These are phyloP conservation scores for Cerioporus squamosus DNA, from an alignment of 1,284 basidiomycete species.

Conservation along the genomic window DNA sequence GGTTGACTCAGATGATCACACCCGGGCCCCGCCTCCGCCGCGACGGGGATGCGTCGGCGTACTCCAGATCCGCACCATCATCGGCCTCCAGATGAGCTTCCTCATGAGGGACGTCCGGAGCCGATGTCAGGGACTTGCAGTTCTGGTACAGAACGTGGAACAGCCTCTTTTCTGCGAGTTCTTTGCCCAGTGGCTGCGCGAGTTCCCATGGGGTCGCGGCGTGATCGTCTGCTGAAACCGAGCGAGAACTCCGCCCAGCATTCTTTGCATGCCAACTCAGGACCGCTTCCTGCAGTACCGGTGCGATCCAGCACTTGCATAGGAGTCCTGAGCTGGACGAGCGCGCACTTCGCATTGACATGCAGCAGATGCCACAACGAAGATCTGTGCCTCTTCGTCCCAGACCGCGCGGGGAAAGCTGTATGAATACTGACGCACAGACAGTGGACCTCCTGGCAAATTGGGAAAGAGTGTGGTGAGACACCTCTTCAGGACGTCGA, in stretches of 20 bases:
- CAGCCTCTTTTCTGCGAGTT: too few relatives aligned
- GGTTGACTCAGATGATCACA: too few relatives aligned
- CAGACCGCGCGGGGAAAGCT: conserved; percentile 9
- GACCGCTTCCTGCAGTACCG: conserved; percentile 12
- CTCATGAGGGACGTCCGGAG: too few relatives aligned
- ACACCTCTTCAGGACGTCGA: conserved; percentile 5
- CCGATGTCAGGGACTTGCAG: too few relatives aligned
- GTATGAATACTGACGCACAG: conserved; percentile 6
- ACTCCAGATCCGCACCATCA: too few relatives aligned
- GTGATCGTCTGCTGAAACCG: background rate
- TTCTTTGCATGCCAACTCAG: conserved; percentile 7
- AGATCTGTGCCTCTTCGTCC: conserved; percentile 4
- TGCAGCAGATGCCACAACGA: conserved; percentile 8
- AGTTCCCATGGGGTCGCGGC: too few relatives aligned
- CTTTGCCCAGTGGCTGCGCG: too few relatives aligned
- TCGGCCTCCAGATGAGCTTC: too few relatives aligned
- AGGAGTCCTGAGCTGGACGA: background rate
- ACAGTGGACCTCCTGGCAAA: conserved; percentile 4
- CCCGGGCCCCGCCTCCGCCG: too few relatives aligned
- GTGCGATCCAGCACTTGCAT: conserved; percentile 17
- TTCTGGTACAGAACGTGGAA: too few relatives aligned
- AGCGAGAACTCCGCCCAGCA: background rate
- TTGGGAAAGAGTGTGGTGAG: conserved; percentile 10
- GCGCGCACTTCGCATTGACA: too few relatives aligned
- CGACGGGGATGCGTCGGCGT: too few relatives aligned